Evolutionary conservation across 2,329 filamentous ascomycete genomes (phyloP).

Genomic region (Colletotrichum sojae): DNA sequence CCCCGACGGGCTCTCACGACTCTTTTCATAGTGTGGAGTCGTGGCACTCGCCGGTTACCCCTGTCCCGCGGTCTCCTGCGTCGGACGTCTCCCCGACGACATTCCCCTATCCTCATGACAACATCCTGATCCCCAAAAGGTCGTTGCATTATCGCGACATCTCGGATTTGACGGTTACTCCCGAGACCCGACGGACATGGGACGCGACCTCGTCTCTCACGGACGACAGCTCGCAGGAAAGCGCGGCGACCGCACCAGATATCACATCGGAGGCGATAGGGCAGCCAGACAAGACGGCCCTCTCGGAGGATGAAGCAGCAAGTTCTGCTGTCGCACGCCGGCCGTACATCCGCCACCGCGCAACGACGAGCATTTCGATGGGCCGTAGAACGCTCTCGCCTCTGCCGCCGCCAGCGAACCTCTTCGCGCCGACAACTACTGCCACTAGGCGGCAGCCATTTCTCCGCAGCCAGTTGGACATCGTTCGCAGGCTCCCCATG

Average conservation of each 20-base stretch:
- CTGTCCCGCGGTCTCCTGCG: constrained; percentile 61
- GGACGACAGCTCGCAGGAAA: constrained; percentile 46
- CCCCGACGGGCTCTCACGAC: constrained; percentile 62
- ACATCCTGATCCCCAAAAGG: constrained; percentile 53
- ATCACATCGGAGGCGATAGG: constrained; percentile 27
- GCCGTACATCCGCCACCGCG: constrained; percentile 65
- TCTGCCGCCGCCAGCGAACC: constrained; percentile 76
- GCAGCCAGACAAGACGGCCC: constrained; percentile 27
- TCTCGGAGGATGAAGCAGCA: constrained; percentile 36
- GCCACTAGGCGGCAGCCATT: constrained; percentile 46
- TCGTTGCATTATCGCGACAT: constrained; percentile 48
- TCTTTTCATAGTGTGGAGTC: constrained; percentile 70
- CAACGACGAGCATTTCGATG: constrained; percentile 66
- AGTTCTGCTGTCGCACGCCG: constrained; percentile 50
- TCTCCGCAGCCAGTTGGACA: constrained; percentile 57
- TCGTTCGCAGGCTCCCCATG: constrained; percentile 68
- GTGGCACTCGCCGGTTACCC: constrained; percentile 62
- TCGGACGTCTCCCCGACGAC: constrained; percentile 52
- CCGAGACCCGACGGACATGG: constrained; percentile 48
- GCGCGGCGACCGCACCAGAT: constrained; percentile 45
- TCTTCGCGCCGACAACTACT: constrained; percentile 67
- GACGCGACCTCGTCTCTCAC: constrained; percentile 47
- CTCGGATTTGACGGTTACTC: constrained; percentile 53
- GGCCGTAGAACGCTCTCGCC: constrained; percentile 74
- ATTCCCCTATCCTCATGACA: constrained; percentile 58